Base-by-base conservation (phyloP, 495 filamentous ascomycete species). In the Talaromyces thailandensis region DNA sequence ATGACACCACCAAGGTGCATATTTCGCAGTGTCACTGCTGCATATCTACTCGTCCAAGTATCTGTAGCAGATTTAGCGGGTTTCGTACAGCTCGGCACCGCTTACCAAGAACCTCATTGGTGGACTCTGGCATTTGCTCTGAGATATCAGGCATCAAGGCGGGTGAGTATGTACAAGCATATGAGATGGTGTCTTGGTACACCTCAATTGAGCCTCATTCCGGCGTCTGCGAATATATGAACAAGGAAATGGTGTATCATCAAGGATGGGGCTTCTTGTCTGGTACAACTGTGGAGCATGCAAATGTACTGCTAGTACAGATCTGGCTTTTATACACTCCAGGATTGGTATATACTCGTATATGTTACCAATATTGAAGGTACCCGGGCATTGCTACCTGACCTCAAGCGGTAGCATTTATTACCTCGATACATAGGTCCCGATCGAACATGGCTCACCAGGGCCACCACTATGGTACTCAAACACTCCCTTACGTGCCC, bases 301-400 rank as follows among this genome's bases (percentile, higher is more conserved):
- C 23, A 26, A 55, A 9, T 11, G 45, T 18, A 14, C n/a, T 51
- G 45, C 12, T 53, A 28, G 3, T 55, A 26, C 23, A 26, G 21
- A 9, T 14, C 23, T 14, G 11, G 11, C 51, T 8, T n/a, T 28
- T 11, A 28, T 55, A 16, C 51, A 24, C 51, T 12, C 14, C 51
- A 9, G 14, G 51, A 28, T 26, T 26, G 71, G 62, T 63, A 67
- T 70, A 66, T 18, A 52, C 23, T 71, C 70, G 62, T 63, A 65
- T 70, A 66, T 25, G 60, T 45, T 64, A 37, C 24, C 51, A 25
- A 28, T 55, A 48, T 12, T 55, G 28, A n/a, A 37, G 18, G 18
- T 6, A 21, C 21, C 32, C 18, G 51, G n/a, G 28, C 35, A n/a
- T 51, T 55, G 28, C 43, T 31, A 12, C 23, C 26, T 60, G 51